These are phyloP conservation scores for Saccharomyces jurei DNA, from an alignment of 805 yeast genomes.

Conservation along the genomic window DNA sequence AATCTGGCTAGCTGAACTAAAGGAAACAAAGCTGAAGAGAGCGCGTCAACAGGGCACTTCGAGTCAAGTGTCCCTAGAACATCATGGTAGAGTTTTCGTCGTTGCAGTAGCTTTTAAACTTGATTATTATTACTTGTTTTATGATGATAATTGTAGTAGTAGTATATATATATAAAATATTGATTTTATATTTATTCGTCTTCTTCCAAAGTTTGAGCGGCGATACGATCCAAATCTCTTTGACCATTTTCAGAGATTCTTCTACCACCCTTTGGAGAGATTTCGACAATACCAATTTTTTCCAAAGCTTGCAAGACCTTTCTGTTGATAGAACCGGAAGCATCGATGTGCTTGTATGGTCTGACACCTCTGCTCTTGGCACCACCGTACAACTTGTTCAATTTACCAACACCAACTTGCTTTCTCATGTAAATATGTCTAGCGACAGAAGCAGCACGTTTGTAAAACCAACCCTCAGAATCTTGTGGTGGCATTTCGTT, in stretches of 20 bases:
- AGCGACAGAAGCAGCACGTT: conserved; percentile 99
- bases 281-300: conserved; percentile 93
- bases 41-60: background rate
- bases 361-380: conserved; percentile 97
- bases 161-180: background rate
- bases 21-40: background rate
- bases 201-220: conserved; percentile 92
- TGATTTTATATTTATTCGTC: conserved; percentile 42
- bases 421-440: conserved; percentile 99
- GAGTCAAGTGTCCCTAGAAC: background rate
- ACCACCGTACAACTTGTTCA: conserved; percentile 98
- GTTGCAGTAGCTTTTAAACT: background rate
- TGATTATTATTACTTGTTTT: background rate
- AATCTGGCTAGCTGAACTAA: background rate
- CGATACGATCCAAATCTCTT: conserved; percentile 99
- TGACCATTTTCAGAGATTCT: conserved; percentile 97
- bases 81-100: background rate
- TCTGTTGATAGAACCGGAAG: conserved; percentile 99
- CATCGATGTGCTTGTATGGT: conserved; percentile 96
- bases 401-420: conserved; percentile 97
- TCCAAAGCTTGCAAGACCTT: conserved; percentile 94
- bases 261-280: conserved; percentile 97
- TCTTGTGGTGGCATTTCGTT: conserved; percentile 99
- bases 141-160: background rate
- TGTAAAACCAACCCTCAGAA: conserved; percentile 98